Base-by-base conservation (phyloP, 2,329 filamentous ascomycete species). In the Cercospora canescens region DNA sequence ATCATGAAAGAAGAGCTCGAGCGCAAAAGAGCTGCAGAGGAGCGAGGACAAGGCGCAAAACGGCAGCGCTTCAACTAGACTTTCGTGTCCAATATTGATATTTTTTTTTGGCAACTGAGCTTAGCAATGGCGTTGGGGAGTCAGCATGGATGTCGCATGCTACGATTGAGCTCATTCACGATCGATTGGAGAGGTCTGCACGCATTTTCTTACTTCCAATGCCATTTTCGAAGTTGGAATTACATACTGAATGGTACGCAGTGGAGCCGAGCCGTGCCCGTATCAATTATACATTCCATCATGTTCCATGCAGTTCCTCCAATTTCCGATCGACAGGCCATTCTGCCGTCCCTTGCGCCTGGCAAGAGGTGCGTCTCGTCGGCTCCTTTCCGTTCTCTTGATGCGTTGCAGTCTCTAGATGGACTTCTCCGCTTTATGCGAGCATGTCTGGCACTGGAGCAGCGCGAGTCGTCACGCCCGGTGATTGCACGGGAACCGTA, bases 1-100 rank as follows among this genome's bases (percentile, higher is more conserved):
- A 96, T 95, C 74, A 97, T 96, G 93, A 92, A 90, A 78, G 90
- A 79, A 65, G 77, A 79, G 63, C 70, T 81, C 54, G 78, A 79
- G 34, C 76, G 80, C n/a, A 79, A 79, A 57, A 75, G 79, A 32
- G 67, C 76, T 32, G 72, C 71, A 4, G 77, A 78, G 14, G 71
- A 75, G 39, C 68, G 72, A 35, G 69, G 72, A 11, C 32, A 65
- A 63, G 66, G 66, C 11, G 63, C 37, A 3, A 71, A 71, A 57
- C 37, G 70, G 24, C 70, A 67, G 52, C 59, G 68, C n/a, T 65
- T 68, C 37, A 52, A 63, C 37, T 67, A 41, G 37, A 16, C 18
- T 9, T 32, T 18, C 5, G 26, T n/a, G 18, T 39, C 21, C 32
- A 28, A 37, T 3, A n/a, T 50, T 61, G 1, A 9, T 28, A 28